Conservation (phyloP, 306 rosid genomes). For the Trichosanthes truncata region DNA sequence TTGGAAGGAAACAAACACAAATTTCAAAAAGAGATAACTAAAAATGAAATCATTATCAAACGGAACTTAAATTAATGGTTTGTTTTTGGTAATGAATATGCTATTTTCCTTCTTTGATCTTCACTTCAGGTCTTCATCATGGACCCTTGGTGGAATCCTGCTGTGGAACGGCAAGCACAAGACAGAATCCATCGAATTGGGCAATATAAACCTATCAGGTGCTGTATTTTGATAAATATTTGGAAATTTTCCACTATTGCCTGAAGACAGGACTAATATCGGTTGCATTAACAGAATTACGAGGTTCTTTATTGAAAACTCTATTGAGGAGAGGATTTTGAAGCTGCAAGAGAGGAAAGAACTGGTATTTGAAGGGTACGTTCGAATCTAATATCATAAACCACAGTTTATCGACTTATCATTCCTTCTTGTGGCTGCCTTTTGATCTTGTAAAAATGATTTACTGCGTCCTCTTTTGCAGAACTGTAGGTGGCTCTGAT, state of each 20-base stretch:
- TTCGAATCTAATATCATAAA: neutral
- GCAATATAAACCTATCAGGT: slow-evolving; percentile 92
- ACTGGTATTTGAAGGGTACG: slow-evolving; percentile 85
- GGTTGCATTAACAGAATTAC: slow-evolving; percentile 37
- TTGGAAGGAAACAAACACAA: too few species aligned
- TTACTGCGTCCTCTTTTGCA: slow-evolving; percentile 10
- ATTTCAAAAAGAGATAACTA: too few species aligned
- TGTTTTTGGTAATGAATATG: neutral
- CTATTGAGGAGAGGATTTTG: slow-evolving; percentile 91
- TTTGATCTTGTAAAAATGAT: neutral
- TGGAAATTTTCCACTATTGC: neutral
- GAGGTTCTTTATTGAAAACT: slow-evolving; percentile 78
- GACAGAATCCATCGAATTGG: slow-evolving; percentile 95
- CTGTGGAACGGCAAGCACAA: slow-evolving; percentile 91
- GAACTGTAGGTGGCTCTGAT: slow-evolving; percentile 66
- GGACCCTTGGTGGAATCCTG: slow-evolving; percentile 99
- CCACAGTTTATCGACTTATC: neutral
- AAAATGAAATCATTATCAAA: too few species aligned
- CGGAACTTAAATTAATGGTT: neutral
- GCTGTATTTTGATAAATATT: neutral
- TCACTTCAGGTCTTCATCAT: slow-evolving; percentile 68
- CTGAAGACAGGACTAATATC: neutral
- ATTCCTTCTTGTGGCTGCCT: neutral
- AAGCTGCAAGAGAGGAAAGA: slow-evolving; percentile 89
- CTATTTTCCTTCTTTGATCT: neutral